Base-by-base conservation (phyloP, 345 rosid species). In the Linum lewisii region DNA sequence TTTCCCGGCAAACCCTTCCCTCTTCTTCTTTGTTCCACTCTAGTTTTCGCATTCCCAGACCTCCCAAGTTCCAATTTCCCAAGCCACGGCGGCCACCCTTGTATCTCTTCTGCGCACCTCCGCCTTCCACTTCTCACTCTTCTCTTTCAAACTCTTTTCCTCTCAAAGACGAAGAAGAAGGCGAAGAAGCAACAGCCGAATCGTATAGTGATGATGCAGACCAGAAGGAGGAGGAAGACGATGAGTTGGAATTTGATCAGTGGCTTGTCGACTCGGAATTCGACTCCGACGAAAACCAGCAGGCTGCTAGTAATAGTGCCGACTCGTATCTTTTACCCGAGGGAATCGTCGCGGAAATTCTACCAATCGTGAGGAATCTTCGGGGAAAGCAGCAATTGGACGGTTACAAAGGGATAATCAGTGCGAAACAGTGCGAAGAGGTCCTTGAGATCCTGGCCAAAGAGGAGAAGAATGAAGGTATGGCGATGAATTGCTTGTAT, bases 251-350 rank as follows among this genome's bases (percentile, higher is more conserved):
- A 4, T 15, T 21, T 7, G 10, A 10, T 6, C 76, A 79, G 0
- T 85, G 96, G 95, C 95, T 65, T 53, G 75, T 90, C 13, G 79
- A 90, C 22, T 63, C 75, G 5, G 56, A 75, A 47, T 69, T 77
- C 58, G 26, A 59, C 25, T 68, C 79, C 8, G 82, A 79, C 4
- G 22, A 67, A 25, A 75, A 24, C 58, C 64, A 34, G 44, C 56
- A 18, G 42, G 74, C 21, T 59, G 54, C 37, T 50, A 65, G 1
- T 45, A 51, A 24, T 50, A 63, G 1, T 32, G 54, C 68, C 44
- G 70, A 64, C 56, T 61, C 73, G 0, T 36, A 32, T 25, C 44
- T 65, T 0, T 57, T 52, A 11, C 65, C 68, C 3, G 68, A 34
- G 13, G 68, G 79, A 16, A 36, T 68, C 29, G 77, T 74, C 1